Percentiles rank a stretch among this genome's conserved stretches.
These are phyloP conservation scores for Solanum dulcamara DNA, from an alignment of 257 asterid genomes.

Conservation along the genomic window DNA sequence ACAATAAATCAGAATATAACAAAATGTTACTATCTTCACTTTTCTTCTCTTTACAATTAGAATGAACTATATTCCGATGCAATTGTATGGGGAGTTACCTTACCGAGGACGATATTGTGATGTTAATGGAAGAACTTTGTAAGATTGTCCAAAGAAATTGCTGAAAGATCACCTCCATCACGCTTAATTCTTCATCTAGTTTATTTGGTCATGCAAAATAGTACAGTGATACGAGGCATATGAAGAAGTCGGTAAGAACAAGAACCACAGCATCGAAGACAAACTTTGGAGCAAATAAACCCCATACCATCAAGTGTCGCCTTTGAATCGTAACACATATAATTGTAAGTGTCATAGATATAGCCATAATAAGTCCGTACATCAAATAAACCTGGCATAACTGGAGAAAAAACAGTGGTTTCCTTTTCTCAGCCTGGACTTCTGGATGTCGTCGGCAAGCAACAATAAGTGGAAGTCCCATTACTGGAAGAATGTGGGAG, in stretches of 20 bases:
- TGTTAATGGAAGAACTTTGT: not conserved
- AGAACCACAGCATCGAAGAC: slow-evolving; percentile 87
- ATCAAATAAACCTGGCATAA: slow-evolving; percentile 77
- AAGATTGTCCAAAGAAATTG: too few relatives aligned
- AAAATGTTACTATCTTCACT: not conserved
- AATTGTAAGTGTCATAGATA: slow-evolving; percentile 57
- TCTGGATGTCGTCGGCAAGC: slow-evolving; percentile 18
- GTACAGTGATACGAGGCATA: slow-evolving; percentile 59
- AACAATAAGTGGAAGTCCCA: slow-evolving; percentile 71
- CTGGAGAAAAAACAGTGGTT: slow-evolving; percentile 24
- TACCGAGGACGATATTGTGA: not conserved
- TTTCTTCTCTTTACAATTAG: not conserved
- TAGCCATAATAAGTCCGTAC: slow-evolving; percentile 55
- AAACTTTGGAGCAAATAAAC: slow-evolving; percentile 91
- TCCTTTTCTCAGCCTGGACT: slow-evolving; percentile 19
- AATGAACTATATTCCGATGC: not conserved
- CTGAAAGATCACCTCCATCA: not conserved
- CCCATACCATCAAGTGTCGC: slow-evolving; percentile 99
- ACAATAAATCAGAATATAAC: not conserved
- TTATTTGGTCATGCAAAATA: slow-evolving; percentile 16
- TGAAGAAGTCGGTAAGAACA: slow-evolving; percentile 47
- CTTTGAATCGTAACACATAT: slow-evolving; percentile 77
- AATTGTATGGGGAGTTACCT: not conserved
- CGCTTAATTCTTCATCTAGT: not conserved
- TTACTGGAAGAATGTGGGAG: slow-evolving; percentile 75